phyloP scores from a whole-genome alignment of 345 rosid genomes.

The Eucalyptus virginea region DNA sequence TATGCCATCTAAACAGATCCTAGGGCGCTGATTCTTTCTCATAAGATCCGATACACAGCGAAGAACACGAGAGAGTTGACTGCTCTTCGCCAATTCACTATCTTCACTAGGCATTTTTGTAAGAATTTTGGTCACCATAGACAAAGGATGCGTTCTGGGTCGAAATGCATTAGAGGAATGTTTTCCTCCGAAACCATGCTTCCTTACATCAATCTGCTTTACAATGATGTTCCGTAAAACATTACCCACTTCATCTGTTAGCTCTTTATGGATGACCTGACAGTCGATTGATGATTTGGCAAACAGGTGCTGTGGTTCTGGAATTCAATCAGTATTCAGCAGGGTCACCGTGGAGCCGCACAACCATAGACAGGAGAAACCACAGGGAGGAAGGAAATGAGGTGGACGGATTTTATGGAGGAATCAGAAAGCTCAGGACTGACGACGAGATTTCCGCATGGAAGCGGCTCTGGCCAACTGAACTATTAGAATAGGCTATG shows the following conservation, averaged over 20 bases:
- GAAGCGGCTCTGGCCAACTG: constrained; percentile 58
- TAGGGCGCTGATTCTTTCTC: not conserved
- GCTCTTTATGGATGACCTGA: not conserved
- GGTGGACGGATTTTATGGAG: constrained; percentile 80
- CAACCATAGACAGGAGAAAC: constrained; percentile 34
- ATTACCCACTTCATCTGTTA: not conserved
- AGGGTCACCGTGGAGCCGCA: constrained; percentile 66
- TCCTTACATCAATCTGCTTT: not conserved
- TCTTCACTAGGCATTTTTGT: not conserved
- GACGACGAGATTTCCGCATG: constrained; percentile 50
- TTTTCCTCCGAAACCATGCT: not conserved
- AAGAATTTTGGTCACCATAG: not conserved
- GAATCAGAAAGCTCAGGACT: constrained; percentile 47
- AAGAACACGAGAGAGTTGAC: not conserved
- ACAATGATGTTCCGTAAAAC: not conserved
- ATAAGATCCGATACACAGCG: not conserved
- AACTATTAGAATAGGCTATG: constrained; percentile 31
- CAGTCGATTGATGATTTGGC: not conserved
- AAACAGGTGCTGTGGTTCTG: constrained; percentile 40
- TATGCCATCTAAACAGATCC: not conserved
- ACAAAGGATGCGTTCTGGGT: not conserved
- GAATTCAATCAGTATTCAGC: constrained; percentile 69
- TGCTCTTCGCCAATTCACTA: not conserved
- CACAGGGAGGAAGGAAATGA: constrained; percentile 75
- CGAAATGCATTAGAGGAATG: not conserved